Evolutionary conservation across 192 early-diverging fungal species (phyloP), one percentile per base, ranked within the genome.

Genomic region (Glomus cerebriforme): DNA sequence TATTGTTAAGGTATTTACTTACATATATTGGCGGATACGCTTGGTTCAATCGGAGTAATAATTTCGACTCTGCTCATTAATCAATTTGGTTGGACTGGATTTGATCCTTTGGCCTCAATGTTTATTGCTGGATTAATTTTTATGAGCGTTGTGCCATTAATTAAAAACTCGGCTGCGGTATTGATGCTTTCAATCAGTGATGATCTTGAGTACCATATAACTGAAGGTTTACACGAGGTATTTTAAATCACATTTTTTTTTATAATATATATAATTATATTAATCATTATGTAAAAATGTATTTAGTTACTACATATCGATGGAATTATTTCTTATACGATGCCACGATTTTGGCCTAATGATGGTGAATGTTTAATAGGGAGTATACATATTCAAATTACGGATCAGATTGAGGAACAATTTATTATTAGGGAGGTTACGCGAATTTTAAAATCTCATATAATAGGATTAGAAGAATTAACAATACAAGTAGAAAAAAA

Each of bases 1-100:
- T n/a, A n/a, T n/a, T 15, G 37, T 29, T 24, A 58, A 87, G 90
- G 92, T 47, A 94, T 99, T 59, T 99, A 97, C 79, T 83, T 99
- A 45, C 97, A 99, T 75, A 92, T 99, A 39, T 84, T 99, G 79
- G 94, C 96, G 7, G 97, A 99, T 83, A 96, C 97, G 2, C 86
- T 99, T 24, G 97, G 97, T 34, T 96, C 95, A 47, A 95, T 96
- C 1, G 97, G 97, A 73, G 97, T 99, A 1, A 97, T 99, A 67
- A 90, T 97, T n/a, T 97, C 96, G 0, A 95, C 95, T 0, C 78
- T 99, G 27, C 83, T 97, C 43, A 96, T 99, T 58, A 88, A 94
- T 79, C 89, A 82, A 81, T 97, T 95, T 82, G 95, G 93, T 1
- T 99, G 97, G 97, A 93, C 93, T 15, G 96, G 97, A 72, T 93